Percentiles rank a stretch among this genome's conserved stretches.
Conservation (phyloP, 2,329 filamentous ascomycete genomes). For the Metarhizium rileyi region DNA sequence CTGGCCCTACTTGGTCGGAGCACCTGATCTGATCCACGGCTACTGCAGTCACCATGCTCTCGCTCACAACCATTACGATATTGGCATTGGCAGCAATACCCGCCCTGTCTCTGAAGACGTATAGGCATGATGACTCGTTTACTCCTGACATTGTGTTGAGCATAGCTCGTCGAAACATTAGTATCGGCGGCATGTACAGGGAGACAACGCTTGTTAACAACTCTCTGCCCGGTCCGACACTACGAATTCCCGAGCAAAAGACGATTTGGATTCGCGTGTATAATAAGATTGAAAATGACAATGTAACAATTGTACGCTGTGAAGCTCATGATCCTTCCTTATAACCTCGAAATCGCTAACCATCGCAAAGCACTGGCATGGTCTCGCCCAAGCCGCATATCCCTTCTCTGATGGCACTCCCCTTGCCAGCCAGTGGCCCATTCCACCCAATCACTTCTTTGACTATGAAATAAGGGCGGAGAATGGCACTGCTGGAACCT, state of each 20-base stretch:
- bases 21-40: background rate
- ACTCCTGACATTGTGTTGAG: constrained; percentile 36
- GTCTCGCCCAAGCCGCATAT: constrained; percentile 44
- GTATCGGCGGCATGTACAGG: constrained; percentile 11
- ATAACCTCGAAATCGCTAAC: too few species aligned
- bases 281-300: constrained; percentile 42
- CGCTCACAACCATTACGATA: background rate
- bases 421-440: constrained; percentile 54
- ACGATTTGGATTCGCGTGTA: constrained; percentile 48
- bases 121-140: constrained; percentile 19
- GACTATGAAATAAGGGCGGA: constrained; percentile 54
- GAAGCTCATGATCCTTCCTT: background rate
- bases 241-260: constrained; percentile 35
- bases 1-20: background rate
- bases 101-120: background rate
- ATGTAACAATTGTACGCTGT: constrained; percentile 44
- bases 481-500: constrained; percentile 47
- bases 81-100: background rate
- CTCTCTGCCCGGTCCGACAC: constrained; percentile 38
- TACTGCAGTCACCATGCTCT: background rate
- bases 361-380: constrained; percentile 52
- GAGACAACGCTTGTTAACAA: constrained; percentile 36
- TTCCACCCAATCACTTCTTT: constrained; percentile 51
- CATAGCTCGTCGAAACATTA: constrained; percentile 30
- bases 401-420: constrained; percentile 57